Base-by-base conservation (phyloP, 2,329 filamentous ascomycete species). In the Fusarium irregulare region DNA sequence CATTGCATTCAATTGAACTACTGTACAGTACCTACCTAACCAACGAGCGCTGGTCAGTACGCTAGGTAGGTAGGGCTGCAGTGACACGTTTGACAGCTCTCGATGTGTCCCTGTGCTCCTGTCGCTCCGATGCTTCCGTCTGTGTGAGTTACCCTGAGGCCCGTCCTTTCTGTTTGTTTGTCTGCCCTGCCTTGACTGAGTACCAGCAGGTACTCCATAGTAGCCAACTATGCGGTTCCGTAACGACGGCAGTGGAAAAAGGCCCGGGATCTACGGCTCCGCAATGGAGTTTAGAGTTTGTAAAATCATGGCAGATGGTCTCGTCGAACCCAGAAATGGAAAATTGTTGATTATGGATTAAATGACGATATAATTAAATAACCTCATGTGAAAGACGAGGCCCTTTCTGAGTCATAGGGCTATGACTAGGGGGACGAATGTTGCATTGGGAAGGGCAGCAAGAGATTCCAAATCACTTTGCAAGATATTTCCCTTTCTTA, bases 221-320 rank as follows among this genome's bases (percentile, higher is more conserved):
- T 37, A 37, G 4, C 34, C 34, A 37, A 37, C 16, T 25, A 30
- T 50, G 51, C 60, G 40, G 50, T 64, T 64, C 60, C 61, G 44
- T 64, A 21, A 25, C 56, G 37, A 41, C 37, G 21, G 21, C 21
- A 18, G 27, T 23, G 34, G 23, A 28, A 46, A 53, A 46, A 56
- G 54, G 32, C 16, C 30, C 63, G 62, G 50, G 21, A 34, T 41
- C 16, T 44, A 41, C 55, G 62, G 63, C 44, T 55, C 62, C 55
- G 44, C 48, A 34, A 55, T 66, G 44, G 48, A 64, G 45, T 40
- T 45, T 61, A 66, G 32, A 49, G 64, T 63, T 67, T 67, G 57
- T 11, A 20, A 67, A 66, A 66, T 50, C 64, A 66, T 66, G 64
- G 64, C 47, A 56, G 34, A 16, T 20, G 45, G 18, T 23, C 20